Percentiles rank a stretch among this genome's conserved stretches.
phyloP scores from a whole-genome alignment of 2,329 filamentous ascomycete species.

The Stenocarpella maydis region DNA sequence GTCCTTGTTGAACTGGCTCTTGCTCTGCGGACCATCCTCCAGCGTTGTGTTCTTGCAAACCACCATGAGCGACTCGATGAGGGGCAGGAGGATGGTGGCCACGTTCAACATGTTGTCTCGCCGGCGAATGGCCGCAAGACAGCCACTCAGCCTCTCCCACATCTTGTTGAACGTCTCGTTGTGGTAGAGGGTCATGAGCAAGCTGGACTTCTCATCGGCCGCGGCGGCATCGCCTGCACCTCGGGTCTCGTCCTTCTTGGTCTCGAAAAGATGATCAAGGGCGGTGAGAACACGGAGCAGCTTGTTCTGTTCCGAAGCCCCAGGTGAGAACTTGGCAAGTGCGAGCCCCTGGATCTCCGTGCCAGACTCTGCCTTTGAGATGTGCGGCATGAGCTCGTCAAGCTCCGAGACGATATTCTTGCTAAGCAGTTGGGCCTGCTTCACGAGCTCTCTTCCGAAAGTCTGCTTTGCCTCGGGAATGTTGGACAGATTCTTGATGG shows the following conservation, averaged over 20 bases:
- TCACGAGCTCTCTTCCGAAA: conserved; percentile 92
- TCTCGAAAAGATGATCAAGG: conserved; percentile 93
- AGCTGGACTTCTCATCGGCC: conserved; percentile 74
- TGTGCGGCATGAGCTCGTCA: conserved; percentile 83
- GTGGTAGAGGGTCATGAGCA: conserved; percentile 88
- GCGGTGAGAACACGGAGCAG: conserved; percentile 90
- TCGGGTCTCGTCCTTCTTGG: conserved; percentile 61
- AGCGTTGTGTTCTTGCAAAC: conserved; percentile 97
- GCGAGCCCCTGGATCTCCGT: conserved; percentile 96
- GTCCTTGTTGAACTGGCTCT: conserved; percentile 66
- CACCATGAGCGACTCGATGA: conserved; percentile 98
- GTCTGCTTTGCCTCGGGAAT: conserved; percentile 89
- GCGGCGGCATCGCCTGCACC: conserved; percentile 34
- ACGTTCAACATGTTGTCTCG: conserved; percentile 97
- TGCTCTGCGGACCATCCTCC: conserved; percentile 65
- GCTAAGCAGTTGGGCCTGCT: conserved; percentile 84
- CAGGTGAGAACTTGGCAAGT: conserved; percentile 92
- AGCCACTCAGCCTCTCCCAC: conserved; percentile 92
- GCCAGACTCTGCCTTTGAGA: conserved; percentile 84
- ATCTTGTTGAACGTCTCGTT: conserved; percentile 88
- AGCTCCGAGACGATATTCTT: conserved; percentile 86
- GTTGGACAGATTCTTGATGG: conserved; percentile 97
- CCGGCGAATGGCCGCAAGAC: conserved; percentile 85
- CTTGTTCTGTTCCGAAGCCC: conserved; percentile 96
- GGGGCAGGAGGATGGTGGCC: conserved; percentile 89